phyloP scores from a whole-genome alignment of 148 eudicot species.

The Heliamphora exappendiculata region DNA sequence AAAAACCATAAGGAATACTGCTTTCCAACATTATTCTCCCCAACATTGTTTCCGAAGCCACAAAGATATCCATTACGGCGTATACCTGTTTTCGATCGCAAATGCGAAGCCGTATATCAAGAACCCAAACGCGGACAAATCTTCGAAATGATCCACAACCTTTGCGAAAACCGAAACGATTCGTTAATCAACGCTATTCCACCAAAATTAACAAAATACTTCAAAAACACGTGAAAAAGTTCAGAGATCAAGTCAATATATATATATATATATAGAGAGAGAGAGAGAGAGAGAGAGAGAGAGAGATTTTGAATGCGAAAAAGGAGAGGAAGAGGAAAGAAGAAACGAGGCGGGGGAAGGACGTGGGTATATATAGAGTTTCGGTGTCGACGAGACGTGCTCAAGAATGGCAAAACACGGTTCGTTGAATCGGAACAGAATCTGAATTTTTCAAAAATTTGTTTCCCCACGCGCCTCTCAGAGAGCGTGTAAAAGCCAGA shows the following conservation, averaged over 20 bases:
- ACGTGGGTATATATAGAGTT: neutral
- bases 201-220: neutral
- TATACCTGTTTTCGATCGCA: too few species aligned
- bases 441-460: neutral
- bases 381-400: neutral
- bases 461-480: neutral
- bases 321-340: neutral
- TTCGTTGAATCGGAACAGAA: neutral
- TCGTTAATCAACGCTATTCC: neutral
- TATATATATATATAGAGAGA: too few species aligned
- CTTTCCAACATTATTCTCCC: too few species aligned
- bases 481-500: neutral
- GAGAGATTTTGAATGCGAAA: neutral
- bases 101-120: too few species aligned
- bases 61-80: too few species aligned
- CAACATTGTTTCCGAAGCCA: neutral
- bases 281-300: conserved; percentile 2
- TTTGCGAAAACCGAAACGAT: neutral
- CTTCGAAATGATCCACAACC: neutral
- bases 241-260: neutral
- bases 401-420: neutral
- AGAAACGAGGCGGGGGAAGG: neutral
- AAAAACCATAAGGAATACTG: neutral
- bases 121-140: neutral
- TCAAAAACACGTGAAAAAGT: neutral